phyloP scores from a whole-genome alignment of 2,329 filamentous ascomycete species.

The Westerdykella ornata region DNA sequence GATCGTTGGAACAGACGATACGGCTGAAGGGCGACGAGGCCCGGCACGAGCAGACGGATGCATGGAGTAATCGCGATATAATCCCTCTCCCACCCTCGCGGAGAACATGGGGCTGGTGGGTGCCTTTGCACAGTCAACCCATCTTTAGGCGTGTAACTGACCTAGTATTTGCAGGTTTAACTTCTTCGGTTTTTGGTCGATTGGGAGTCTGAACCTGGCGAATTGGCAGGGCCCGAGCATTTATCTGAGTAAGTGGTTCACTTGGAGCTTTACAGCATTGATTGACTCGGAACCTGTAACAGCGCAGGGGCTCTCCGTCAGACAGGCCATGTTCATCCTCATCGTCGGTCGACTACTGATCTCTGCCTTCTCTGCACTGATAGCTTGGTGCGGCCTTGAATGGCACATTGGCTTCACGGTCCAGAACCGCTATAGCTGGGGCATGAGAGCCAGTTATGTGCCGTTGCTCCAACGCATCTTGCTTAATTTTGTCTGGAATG shows the following conservation, averaged over 20 bases:
- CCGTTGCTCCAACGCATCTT: slow-evolving; percentile 44
- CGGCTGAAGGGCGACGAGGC: slow-evolving; percentile 38
- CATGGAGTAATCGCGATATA: slow-evolving; percentile 37
- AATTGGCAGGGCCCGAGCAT: slow-evolving; percentile 47
- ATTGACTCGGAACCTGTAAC: slow-evolving; percentile 1
- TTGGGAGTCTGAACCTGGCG: slow-evolving; percentile 38
- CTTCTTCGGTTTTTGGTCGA: slow-evolving; percentile 41
- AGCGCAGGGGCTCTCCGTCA: slow-evolving; percentile 44
- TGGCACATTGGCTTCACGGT: slow-evolving; percentile 49
- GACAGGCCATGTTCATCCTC: slow-evolving; percentile 46
- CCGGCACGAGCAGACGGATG: slow-evolving; percentile 43
- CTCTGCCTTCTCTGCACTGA: slow-evolving; percentile 39
- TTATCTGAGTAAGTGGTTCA: slow-evolving; percentile 33
- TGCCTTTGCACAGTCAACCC: no score
- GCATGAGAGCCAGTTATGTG: slow-evolving; percentile 45
- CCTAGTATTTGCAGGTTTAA: slow-evolving; percentile 19
- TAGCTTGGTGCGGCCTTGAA: slow-evolving; percentile 44
- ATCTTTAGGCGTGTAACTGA: no score
- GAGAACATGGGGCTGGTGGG: slow-evolving; percentile 34
- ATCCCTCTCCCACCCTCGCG: slow-evolving; percentile 37
- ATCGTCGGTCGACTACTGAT: slow-evolving; percentile 41
- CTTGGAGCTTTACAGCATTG: neutral
- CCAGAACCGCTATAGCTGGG: slow-evolving; percentile 48
- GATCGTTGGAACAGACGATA: slow-evolving; percentile 26
- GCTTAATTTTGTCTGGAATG: slow-evolving; percentile 48